phyloP scores from a whole-genome alignment of 352 stramenopile genomes.

The Lagenidium giganteum region DNA sequence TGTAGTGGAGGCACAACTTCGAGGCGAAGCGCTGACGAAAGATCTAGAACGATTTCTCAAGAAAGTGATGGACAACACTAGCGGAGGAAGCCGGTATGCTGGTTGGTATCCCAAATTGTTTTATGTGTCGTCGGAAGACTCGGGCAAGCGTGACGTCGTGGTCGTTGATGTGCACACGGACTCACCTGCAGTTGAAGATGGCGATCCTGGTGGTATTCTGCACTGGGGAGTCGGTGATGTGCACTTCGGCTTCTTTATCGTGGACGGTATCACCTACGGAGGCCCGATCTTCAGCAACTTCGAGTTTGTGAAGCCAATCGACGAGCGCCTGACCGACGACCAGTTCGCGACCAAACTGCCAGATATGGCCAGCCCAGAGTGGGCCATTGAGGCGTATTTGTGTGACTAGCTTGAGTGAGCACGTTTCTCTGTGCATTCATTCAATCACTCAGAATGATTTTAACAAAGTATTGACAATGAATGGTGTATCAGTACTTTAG shows the following conservation, averaged over 20 bases:
- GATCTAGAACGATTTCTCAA: conserved; percentile 18
- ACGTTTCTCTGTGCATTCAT: no score
- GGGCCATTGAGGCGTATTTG: conserved; percentile 15
- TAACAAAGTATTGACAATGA: no score
- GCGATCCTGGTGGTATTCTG: conserved; percentile 23
- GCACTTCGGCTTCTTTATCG: conserved; percentile 22
- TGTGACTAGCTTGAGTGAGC: no score
- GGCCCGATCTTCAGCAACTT: conserved; percentile 32
- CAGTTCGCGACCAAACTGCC: conserved; percentile 15
- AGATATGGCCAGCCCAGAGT: conserved; percentile 7
- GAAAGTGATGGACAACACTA: conserved; percentile 17
- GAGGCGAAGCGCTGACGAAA: conserved; percentile 8
- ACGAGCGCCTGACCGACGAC: conserved; percentile 21
- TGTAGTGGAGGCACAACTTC: no score
- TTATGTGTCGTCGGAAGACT: conserved; percentile 22
- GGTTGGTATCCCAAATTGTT: conserved; percentile 32
- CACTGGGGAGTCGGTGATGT: conserved; percentile 24
- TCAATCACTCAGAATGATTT: no score
- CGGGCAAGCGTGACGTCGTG: conserved; percentile 21
- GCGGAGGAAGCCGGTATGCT: conserved; percentile 13
- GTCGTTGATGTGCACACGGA: conserved; percentile 30
- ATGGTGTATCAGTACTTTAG: no score
- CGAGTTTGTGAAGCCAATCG: conserved; percentile 27
- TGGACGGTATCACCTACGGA: conserved; percentile 24
- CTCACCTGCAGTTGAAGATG: conserved; percentile 19